A percentile compares a stretch with the other conserved stretches of the same genome.
These are phyloP conservation scores for Tolypocladium tropicale DNA, from an alignment of 2,329 filamentous ascomycete genomes.

Conservation along the genomic window DNA sequence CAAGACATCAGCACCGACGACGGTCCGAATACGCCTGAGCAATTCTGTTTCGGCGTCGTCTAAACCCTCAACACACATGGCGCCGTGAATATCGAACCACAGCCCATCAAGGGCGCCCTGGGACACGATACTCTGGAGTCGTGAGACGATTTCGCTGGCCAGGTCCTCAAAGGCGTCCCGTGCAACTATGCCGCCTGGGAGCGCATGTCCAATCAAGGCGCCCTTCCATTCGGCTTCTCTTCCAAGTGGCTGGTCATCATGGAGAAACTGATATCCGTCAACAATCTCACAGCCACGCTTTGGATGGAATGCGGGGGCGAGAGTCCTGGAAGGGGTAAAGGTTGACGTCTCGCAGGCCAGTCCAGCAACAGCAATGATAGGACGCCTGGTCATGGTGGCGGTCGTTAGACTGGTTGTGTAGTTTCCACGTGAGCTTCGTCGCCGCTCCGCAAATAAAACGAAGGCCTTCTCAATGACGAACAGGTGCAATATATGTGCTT, in stretches of 20 bases:
- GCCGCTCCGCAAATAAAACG: not conserved
- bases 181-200: slow-evolving; percentile 38
- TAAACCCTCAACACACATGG: slow-evolving; percentile 41
- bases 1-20: slow-evolving; percentile 33
- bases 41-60: slow-evolving; percentile 38
- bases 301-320: slow-evolving; percentile 37
- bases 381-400: slow-evolving; percentile 11
- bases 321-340: slow-evolving; percentile 39
- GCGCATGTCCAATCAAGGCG: slow-evolving; percentile 38
- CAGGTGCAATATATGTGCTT: not conserved
- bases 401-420: not conserved
- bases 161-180: slow-evolving; percentile 35
- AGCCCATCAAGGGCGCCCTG: slow-evolving; percentile 31
- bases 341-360: slow-evolving; percentile 44
- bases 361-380: slow-evolving; percentile 39
- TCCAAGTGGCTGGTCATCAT: slow-evolving; percentile 27
- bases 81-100: slow-evolving; percentile 47
- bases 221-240: slow-evolving; percentile 37
- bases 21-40: slow-evolving; percentile 29
- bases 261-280: slow-evolving; percentile 34
- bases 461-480: not conserved
- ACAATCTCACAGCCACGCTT: slow-evolving; percentile 31
- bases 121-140: slow-evolving; percentile 25
- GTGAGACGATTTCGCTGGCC: slow-evolving; percentile 26
- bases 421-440: not conserved